Evolutionary conservation across 2,329 filamentous ascomycete species (phyloP), one percentile per base, ranked within the genome.

Genomic region (Aureobasidium vineae): DNA sequence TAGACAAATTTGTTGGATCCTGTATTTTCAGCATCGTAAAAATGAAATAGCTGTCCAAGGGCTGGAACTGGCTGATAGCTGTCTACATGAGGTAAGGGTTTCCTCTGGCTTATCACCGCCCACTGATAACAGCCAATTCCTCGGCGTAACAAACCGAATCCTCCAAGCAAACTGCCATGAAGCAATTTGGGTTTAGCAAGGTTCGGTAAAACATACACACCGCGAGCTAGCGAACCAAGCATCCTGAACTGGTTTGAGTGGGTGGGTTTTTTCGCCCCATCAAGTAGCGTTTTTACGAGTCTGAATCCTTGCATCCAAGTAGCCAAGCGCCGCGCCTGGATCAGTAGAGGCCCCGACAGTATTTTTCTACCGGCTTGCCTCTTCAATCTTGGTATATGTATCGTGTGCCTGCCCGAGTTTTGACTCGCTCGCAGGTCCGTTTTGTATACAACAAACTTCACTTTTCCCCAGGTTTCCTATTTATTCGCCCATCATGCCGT

Each of bases 201-300:
- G 45, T 63, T 63, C 45, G 26, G 59, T 63, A 50, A 28, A 40
- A 52, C 33, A 40, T n/a, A 52, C 45, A 41, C 26, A 15, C 33
- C 41, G 41, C 31, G n/a, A 11, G 45, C 45, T 50, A 63, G 45
- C 33, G 31, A 36, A 63, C 59, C 56, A 60, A 60, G 19, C 36
- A 16, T 23, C 31, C 57, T 49, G 28, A 61, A 49, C 23, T 61
- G 57, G 57, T 6, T 26, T 60, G 38, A 47, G 40, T 60, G 40
- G 47, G 45, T 63, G 59, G 59, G 59, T 63, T 63, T 38, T 15
- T 63, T 63, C 45, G 59, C 59, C 59, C 59, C 59, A 61, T 61
- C 43, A 41, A 63, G 59, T 63, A 63, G 59, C 59, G 59, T 50
- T 63, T n/a, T 52, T 45, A 63, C 59, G 23, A 63, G 59, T 31